Percentiles rank a stretch among this genome's conserved stretches.
phyloP scores from a whole-genome alignment of 2,329 filamentous ascomycete genomes.

The Pestalotiopsis sp. region DNA sequence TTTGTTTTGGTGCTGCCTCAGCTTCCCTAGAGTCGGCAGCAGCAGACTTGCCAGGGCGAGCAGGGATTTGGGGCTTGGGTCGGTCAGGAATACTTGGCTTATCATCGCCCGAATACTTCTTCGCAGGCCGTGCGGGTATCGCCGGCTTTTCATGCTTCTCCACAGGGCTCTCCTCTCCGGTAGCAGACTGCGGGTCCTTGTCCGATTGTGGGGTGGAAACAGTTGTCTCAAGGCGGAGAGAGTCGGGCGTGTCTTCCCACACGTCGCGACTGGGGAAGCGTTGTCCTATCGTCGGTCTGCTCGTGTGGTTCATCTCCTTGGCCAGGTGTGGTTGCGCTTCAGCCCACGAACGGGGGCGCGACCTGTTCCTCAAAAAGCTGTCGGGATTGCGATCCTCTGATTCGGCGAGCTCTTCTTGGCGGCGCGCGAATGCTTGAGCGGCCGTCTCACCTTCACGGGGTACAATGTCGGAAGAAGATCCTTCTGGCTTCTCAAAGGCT shows the following conservation, averaged over 20 bases:
- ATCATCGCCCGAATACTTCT: slow-evolving; percentile 36
- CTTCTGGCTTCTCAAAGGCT: slow-evolving; percentile 41
- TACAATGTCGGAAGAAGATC: slow-evolving; percentile 35
- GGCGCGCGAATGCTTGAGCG: slow-evolving; percentile 67
- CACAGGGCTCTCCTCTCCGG: slow-evolving; percentile 30
- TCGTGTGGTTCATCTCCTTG: slow-evolving; percentile 42
- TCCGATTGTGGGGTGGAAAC: slow-evolving; percentile 58
- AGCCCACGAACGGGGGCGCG: slow-evolving; percentile 50
- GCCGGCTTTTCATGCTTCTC: slow-evolving; percentile 54
- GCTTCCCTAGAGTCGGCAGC: slow-evolving; percentile 40
- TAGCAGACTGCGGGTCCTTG: slow-evolving; percentile 40
- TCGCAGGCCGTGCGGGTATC: slow-evolving; percentile 57
- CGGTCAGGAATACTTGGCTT: slow-evolving; percentile 54
- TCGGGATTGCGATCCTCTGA: slow-evolving; percentile 49
- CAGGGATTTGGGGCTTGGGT: slow-evolving; percentile 63
- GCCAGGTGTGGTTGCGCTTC: slow-evolving; percentile 52
- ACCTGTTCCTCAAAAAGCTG: slow-evolving; percentile 56
- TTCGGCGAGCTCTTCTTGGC: slow-evolving; percentile 67
- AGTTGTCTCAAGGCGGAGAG: slow-evolving; percentile 76
- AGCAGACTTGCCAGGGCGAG: slow-evolving; percentile 44
- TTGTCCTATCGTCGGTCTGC: slow-evolving; percentile 60
- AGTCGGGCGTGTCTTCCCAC: slow-evolving; percentile 93
- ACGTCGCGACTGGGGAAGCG: slow-evolving; percentile 91
- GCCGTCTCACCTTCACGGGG: slow-evolving; percentile 53
- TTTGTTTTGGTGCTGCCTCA: slow-evolving; percentile 63